Base-by-base conservation (phyloP, 1,284 basidiomycete genomes). In the Cutaneotrichosporon sp. region DNA sequence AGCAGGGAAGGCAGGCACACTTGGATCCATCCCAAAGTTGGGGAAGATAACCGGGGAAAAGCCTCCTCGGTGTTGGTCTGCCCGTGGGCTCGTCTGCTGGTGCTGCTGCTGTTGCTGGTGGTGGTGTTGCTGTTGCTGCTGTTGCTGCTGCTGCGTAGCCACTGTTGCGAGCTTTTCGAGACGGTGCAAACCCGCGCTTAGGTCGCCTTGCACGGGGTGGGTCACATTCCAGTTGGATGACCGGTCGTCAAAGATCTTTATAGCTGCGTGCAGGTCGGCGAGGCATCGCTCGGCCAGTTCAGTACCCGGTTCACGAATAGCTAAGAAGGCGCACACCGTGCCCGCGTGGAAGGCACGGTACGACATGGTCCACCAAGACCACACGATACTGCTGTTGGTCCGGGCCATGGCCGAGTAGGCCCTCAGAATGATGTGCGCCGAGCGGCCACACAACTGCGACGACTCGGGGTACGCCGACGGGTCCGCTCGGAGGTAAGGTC, bases 311-410 rank as follows among this genome's bases (percentile, higher is more conserved):
- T 74, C 63, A 37, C 74, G 61, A 38, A 76, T 69, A 8, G 73
- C 72, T 20, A 76, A 51, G 55, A 76, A 76, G 0, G 74, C 72
- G 43, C 69, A 70, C 1, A 76, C 74, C 0, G 73, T 69, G 18
- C 69, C 71, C 8, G 73, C 72, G 54, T 75, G 73, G 63, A 75
- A 75, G 0, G 73, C 70, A 23, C 72, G 61, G 51, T 69, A 67
- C 22, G 65, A 63, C 66, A 70, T 68, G 9, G 71, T 69, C 70
- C 69, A 75, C 67, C 73, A 73, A n/a, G 65, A 63, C 72, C 72
- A 76, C n/a, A 65, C 64, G 15, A 74, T 65, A 13, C 64, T 65
- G 20, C 64, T 57, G 38, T 69, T 69, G 10, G 67, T 68, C 9
- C 52, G 52, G 1, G 62, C 61, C 61, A 70, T 73, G 1, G 68